A percentile compares a stretch with the other conserved stretches of the same genome.
Evolutionary conservation across 495 filamentous ascomycete genomes (phyloP).

Genomic region (Neurospora tetrasperma): DNA sequence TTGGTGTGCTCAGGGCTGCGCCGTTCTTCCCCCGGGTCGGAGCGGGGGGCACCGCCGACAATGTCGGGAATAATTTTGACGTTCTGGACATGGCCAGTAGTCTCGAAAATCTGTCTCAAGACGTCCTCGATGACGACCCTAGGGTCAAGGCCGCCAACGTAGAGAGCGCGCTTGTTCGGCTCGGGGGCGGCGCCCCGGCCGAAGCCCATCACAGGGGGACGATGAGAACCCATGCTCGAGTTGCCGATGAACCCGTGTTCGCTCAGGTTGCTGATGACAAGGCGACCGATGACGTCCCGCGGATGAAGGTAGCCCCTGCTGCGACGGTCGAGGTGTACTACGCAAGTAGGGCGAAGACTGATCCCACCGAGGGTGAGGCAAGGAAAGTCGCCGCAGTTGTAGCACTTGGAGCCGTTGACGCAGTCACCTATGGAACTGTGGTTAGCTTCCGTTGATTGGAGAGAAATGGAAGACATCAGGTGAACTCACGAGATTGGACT

Average conservation of each 20-base stretch:
- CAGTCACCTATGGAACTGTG: not conserved
- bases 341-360: not conserved
- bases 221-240: not conserved
- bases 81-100: constrained; percentile 92
- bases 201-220: constrained; percentile 24
- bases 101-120: constrained; percentile 96
- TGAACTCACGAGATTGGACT: not conserved
- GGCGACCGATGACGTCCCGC: not conserved
- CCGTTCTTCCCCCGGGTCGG: no score
- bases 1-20: no score
- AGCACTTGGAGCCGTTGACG: not conserved
- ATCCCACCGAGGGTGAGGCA: not conserved
- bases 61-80: constrained; percentile 87
- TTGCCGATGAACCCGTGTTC: not conserved
- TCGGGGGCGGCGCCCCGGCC: constrained; percentile 90
- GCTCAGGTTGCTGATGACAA: not conserved
- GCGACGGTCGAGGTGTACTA: not conserved
- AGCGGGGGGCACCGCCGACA: no score
- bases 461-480: not conserved
- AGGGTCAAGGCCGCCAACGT: constrained; percentile 90
- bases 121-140: constrained; percentile 96
- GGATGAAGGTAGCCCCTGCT: not conserved
- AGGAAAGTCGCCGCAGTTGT: no score
- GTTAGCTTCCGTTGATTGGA: not conserved
- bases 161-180: constrained; percentile 96